Conservation (phyloP, 1,139 yeast genomes). For the Debaryomycetaceae sp. region DNA sequence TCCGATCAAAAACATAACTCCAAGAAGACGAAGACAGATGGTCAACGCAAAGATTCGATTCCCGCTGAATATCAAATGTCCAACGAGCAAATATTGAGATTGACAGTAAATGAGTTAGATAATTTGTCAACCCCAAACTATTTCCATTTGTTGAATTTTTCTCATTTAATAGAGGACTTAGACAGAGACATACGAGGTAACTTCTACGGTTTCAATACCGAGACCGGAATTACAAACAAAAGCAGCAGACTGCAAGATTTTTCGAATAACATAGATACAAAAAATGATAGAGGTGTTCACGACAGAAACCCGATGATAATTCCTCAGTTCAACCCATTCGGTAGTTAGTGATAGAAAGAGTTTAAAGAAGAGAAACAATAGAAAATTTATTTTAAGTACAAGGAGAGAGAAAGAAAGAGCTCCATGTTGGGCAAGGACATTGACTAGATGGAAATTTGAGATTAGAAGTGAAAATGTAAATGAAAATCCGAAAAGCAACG, state of each 20-base stretch:
- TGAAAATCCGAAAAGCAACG: too few relatives aligned
- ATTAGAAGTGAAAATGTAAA: too few relatives aligned
- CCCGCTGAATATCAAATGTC: constrained; percentile 42
- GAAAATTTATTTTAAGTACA: too few relatives aligned
- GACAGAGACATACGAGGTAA: constrained; percentile 33
- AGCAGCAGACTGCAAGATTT: too few relatives aligned
- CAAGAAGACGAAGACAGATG: constrained; percentile 7
- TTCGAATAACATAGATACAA: background rate
- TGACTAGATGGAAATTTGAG: too few relatives aligned
- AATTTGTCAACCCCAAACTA: constrained; percentile 35
- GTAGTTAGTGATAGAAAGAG: constrained; percentile 12
- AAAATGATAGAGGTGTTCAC: background rate
- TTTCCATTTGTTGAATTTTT: constrained; percentile 41
- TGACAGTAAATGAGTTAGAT: constrained; percentile 37
- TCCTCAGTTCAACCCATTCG: constrained; percentile 32
- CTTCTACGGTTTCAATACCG: constrained; percentile 39
- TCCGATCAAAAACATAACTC: background rate
- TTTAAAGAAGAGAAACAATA: background rate
- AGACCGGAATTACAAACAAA: background rate
- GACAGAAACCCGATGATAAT: constrained; percentile 7
- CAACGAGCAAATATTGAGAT: constrained; percentile 40
- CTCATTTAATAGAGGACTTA: constrained; percentile 33
- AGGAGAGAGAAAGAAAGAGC: too few relatives aligned
- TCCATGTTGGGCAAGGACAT: too few relatives aligned
- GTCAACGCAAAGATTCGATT: constrained; percentile 12